Conservation (phyloP, 2,329 filamentous ascomycete species). For the Cercospora zeina region DNA sequence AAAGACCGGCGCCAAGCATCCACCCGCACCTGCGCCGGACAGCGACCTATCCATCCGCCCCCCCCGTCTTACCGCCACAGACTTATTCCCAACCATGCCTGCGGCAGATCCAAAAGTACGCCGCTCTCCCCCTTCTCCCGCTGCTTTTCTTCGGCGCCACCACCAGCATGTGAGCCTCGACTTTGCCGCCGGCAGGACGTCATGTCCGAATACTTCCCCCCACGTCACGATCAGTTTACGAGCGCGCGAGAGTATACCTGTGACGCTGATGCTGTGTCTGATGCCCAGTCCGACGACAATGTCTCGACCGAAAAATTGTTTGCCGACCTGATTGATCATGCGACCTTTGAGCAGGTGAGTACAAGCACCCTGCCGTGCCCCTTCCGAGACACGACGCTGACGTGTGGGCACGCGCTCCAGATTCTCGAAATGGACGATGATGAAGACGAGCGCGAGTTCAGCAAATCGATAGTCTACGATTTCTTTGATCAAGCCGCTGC, state of each 20-base stretch:
- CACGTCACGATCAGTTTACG: conserved; percentile 3
- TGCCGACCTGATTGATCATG: conserved; percentile 72
- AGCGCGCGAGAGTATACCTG: conserved; percentile 4
- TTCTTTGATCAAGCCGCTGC: conserved; percentile 90
- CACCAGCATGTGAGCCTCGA: conserved; percentile 16
- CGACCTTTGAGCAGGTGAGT: conserved; percentile 73
- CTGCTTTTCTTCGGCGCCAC: conserved; percentile 20
- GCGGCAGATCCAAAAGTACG: conserved; percentile 33
- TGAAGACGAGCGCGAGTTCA: conserved; percentile 82
- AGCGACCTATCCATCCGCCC: conserved; percentile 8
- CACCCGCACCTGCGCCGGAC: conserved; percentile 9
- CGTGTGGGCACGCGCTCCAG: conserved; percentile 22
- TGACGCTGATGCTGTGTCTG: conserved; percentile 32
- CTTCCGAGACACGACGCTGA: conserved; percentile 3
- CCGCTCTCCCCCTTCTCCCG: conserved; percentile 22
- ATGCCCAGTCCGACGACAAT: conserved; percentile 49
- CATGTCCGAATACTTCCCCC: conserved; percentile 21
- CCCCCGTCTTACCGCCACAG: conserved; percentile 3
- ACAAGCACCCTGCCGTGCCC: neutral
- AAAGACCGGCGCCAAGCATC: conserved; percentile 5
- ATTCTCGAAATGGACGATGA: conserved; percentile 99
- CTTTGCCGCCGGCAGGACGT: conserved; percentile 4
- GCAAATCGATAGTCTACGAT: conserved; percentile 79
- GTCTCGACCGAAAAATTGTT: conserved; percentile 56
- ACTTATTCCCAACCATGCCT: conserved; percentile 26